Base-by-base conservation (phyloP, 768 basidiomycete species). In the Phanerochaete carnosa region DNA sequence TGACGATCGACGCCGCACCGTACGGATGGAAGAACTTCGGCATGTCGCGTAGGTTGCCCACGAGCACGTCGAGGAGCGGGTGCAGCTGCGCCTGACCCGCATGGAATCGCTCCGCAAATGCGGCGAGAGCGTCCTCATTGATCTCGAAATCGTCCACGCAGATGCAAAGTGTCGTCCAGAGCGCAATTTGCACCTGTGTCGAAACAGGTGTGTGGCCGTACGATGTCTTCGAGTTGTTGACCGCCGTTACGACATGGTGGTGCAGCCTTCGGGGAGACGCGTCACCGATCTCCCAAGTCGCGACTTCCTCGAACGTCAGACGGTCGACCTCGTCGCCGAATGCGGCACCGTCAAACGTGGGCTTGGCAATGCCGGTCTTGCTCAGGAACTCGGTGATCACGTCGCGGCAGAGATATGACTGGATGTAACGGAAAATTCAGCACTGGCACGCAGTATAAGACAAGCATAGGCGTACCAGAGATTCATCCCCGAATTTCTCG, bases 131-230 rank as follows among this genome's bases (percentile, higher is more conserved):
- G 3, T 23, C 33, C 12, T 9, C n/a, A 12, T 43, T 25, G 26
- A 55, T 33, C 30, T 45, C 43, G 19, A 55, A 19, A 30, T 61
- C 59, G 54, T 61, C 59, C 3, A 53, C n/a, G 37, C 50, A 51
- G 12, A 50, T 23, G 23, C 6, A 29, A 28, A 28, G 22, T 7
- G 32, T 7, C 6, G 28, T 50, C 23, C 12, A 59, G 16, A 59
- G 58, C 29, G 58, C 58, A 22, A 59, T 50, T 7, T 30, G 58
- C n/a, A 30, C 47, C 43, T 59, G 58, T 7, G 33, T 25, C n/a
- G 52, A 49, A 47, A 59, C 6, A 5, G 25, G 16, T 7, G 56
- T 57, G 29, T 57, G 56, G 7, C 56, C 33, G 33, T 35, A 35
- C 33, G 33, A 6, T 3, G 39, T 53, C 13, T 39, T 47, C 6